phyloP scores from a whole-genome alignment of 805 yeast species.

The Crinitomyces ghanaensis region DNA sequence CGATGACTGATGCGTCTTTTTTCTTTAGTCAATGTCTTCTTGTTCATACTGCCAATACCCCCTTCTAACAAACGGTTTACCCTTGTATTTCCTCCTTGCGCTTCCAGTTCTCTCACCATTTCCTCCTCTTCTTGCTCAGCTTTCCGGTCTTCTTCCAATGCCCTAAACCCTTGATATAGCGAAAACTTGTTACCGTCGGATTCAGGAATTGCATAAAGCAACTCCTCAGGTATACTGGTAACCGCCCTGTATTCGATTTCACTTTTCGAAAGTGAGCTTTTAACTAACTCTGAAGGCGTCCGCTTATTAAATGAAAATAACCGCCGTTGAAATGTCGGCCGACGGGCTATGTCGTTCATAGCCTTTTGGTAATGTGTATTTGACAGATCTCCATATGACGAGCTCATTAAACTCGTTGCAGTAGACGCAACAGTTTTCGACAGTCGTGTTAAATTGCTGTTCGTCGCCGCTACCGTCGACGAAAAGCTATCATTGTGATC shows the following conservation, averaged over 20 bases:
- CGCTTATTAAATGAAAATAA: conserved; percentile 23
- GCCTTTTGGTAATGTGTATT: conserved; percentile 33
- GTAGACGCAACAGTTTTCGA: conserved; percentile 30
- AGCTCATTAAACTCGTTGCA: conserved; percentile 24
- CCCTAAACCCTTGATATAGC: conserved; percentile 59
- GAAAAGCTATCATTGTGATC: conserved; percentile 22
- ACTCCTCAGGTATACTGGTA: conserved; percentile 48
- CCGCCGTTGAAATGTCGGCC: conserved; percentile 32
- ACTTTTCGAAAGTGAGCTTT: conserved; percentile 20
- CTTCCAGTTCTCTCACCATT: conserved; percentile 13
- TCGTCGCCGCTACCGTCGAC: conserved; percentile 29
- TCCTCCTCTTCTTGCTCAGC: conserved; percentile 4
- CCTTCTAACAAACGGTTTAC: conserved; percentile 16
- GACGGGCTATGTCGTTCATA: conserved; percentile 32
- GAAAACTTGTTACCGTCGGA: conserved; percentile 30
- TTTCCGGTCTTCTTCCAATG: conserved; percentile 25
- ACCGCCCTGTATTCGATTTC: conserved; percentile 38
- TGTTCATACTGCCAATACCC: conserved; percentile 33
- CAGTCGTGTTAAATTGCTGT: conserved; percentile 26
- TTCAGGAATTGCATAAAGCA: conserved; percentile 43
- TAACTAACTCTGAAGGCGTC: conserved; percentile 26
- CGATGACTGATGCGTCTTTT: conserved; percentile 33
- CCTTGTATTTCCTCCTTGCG: conserved; percentile 12
- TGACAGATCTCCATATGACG: conserved; percentile 29
- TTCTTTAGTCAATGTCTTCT: conserved; percentile 28